Percentiles rank a stretch among this genome's conserved stretches.
These are phyloP conservation scores for Gynostemma pentaphyllum DNA, from an alignment of 306 rosid genomes.

Conservation along the genomic window DNA sequence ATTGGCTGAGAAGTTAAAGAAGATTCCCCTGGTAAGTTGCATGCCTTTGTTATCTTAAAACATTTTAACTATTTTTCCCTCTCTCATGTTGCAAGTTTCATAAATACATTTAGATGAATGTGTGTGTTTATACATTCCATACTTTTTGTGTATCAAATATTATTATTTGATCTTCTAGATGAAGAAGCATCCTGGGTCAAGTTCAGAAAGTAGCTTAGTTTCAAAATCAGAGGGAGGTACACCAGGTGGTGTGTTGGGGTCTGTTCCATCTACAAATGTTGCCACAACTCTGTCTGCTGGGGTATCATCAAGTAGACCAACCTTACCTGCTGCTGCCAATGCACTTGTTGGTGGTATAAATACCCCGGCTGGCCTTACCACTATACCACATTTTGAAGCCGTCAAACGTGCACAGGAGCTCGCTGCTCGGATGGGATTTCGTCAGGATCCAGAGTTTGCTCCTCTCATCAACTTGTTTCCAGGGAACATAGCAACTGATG, in stretches of 20 bases:
- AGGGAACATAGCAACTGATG: constrained; percentile 54
- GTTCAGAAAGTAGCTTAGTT: constrained; percentile 28
- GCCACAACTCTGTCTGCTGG: constrained; percentile 26
- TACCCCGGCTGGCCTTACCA: constrained; percentile 31
- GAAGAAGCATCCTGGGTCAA: constrained; percentile 44
- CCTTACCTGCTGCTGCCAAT: constrained; percentile 24
- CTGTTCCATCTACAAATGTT: constrained; percentile 9
- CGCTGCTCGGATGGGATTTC: constrained; percentile 93
- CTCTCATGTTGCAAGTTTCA: background rate
- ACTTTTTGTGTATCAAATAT: constrained; percentile 6
- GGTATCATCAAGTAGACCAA: constrained; percentile 23
- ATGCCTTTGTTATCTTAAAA: background rate
- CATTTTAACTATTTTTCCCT: background rate
- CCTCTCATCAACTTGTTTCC: constrained; percentile 86
- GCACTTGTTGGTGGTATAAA: constrained; percentile 18
- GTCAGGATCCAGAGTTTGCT: constrained; percentile 92
- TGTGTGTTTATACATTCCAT: background rate
- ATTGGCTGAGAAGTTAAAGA: constrained; percentile 67
- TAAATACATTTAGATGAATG: background rate
- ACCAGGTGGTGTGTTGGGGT: constrained; percentile 18
- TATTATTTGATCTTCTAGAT: constrained; percentile 35
- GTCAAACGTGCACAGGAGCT: constrained; percentile 91
- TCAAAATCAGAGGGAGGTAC: constrained; percentile 30
- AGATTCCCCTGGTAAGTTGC: constrained; percentile 48
- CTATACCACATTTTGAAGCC: constrained; percentile 48